Evolutionary conservation across 805 yeast genomes (phyloP), one percentile per base, ranked within the genome.

Genomic region (Phaffomyces opuntiae): DNA sequence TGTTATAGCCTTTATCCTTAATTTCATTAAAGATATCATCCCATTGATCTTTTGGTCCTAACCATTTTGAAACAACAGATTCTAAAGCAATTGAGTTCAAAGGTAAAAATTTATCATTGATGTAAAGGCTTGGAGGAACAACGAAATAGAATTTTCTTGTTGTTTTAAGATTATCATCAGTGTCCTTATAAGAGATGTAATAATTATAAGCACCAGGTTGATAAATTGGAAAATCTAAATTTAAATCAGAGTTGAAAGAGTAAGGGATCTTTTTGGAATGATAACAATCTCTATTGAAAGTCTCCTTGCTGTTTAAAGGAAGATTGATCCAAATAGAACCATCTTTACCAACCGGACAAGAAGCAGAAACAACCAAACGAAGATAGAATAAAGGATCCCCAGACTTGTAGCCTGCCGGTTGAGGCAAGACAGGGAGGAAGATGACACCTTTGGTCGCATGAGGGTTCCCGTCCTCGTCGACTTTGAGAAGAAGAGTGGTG

Each of bases 11-110:
- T 64, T 93, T 93, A 9, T 66, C 61, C 14, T 81, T 66, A 39
- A 91, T 75, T 39, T 75, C 75, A 1, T 63, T 61, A 48, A 91
- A 85, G 46, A 85, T 68, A 1, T 65, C 61, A 46, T 78, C 77
- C 98, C 98, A 91, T 13, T 76, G 64, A 2, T 62, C 60, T 42
- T 64, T 63, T 2, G 78, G 74, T 2, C 97, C 96, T 67, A 90
- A 77, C 91, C 96, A 88, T 67, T 91, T 91, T 36, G 96, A 87
- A 5, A 91, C 78, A 36, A 93, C 81, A 1, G 96, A 78, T 63
- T 90, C 93, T 60, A 91, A 69, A 40, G 87, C 83, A 50, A 91
- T 75, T 9, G 90, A 75, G 58, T 90, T 87, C 58, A 90, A 74
- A 1, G 91, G 83, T 29, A 90, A 55, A 53, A 73, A 79, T 16